Evolutionary conservation across 306 rosid genomes (phyloP).

Genomic region (Pueraria montana): DNA sequence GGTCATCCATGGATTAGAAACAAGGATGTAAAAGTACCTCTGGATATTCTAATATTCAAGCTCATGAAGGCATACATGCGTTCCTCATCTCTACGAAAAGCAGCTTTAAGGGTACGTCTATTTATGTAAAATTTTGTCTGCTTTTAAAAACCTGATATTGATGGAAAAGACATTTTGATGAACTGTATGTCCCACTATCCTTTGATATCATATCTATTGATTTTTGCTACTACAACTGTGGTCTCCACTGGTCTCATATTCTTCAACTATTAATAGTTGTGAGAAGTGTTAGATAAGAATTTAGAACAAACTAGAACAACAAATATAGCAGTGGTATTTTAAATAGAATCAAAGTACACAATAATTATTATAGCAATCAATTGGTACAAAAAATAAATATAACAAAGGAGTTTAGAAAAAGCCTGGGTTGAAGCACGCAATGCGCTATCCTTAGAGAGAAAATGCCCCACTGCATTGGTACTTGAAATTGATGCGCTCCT

Average conservation of each 20-base stretch:
- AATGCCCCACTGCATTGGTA: too few relatives aligned
- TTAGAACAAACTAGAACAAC: too few relatives aligned
- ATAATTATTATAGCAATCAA: too few relatives aligned
- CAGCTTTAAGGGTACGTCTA: constrained; percentile 77
- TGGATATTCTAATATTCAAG: constrained; percentile 75
- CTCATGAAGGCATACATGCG: constrained; percentile 81
- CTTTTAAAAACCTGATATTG: background rate
- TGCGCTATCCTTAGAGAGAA: too few relatives aligned
- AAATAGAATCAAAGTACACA: too few relatives aligned
- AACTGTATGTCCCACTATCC: constrained; percentile 1
- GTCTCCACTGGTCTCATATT: background rate
- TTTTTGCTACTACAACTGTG: background rate
- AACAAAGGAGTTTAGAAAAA: too few relatives aligned
- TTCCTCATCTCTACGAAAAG: constrained; percentile 78
- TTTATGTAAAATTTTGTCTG: constrained; percentile 4
- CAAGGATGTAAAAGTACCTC: constrained; percentile 65
- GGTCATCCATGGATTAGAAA: constrained; percentile 86
- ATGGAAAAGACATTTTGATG: background rate
- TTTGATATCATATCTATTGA: background rate
- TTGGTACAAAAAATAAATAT: too few relatives aligned
- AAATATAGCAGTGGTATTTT: too few relatives aligned
- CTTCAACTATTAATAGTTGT: background rate
- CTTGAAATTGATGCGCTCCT: too few relatives aligned
- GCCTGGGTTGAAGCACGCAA: too few relatives aligned
- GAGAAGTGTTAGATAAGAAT: too few relatives aligned